Evolutionary conservation across 352 stramenopile genomes (phyloP).

Genomic region (Aphanomyces cochlioides): DNA sequence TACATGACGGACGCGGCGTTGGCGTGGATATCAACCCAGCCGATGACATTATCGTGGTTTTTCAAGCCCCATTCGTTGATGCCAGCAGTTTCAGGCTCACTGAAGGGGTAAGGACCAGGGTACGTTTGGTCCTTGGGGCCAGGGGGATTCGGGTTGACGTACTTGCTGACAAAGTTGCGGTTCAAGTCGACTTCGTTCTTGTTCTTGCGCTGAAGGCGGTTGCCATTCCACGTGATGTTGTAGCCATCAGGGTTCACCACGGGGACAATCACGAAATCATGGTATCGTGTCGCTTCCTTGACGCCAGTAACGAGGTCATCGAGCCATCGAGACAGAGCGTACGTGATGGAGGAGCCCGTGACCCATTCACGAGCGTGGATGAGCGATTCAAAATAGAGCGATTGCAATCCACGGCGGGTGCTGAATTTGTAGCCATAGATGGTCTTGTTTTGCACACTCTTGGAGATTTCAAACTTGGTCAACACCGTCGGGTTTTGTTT

Average conservation of each 20-base stretch:
- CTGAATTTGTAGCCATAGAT: constrained; percentile 38
- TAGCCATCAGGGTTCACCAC: constrained; percentile 40
- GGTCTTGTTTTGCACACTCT: constrained; percentile 29
- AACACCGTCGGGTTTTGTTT: constrained; percentile 28
- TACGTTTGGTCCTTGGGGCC: constrained; percentile 51
- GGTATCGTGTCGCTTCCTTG: constrained; percentile 28
- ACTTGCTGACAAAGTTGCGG: constrained; percentile 63
- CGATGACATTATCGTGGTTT: constrained; percentile 8
- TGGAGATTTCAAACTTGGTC: constrained; percentile 33
- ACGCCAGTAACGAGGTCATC: constrained; percentile 35
- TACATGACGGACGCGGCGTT: constrained; percentile 34
- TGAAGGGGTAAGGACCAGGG: constrained; percentile 52
- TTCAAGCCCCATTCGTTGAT: constrained; percentile 39
- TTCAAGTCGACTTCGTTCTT: constrained; percentile 64
- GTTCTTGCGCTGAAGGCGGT: constrained; percentile 39
- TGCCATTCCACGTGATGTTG: constrained; percentile 30
- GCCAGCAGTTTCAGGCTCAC: constrained; percentile 47
- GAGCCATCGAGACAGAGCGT: constrained; percentile 35
- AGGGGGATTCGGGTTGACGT: constrained; percentile 48
- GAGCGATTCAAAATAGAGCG: constrained; percentile 36
- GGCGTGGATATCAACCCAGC: constrained; percentile 36
- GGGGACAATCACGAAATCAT: constrained; percentile 37
- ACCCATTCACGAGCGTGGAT: constrained; percentile 41
- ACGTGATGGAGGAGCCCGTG: constrained; percentile 35
- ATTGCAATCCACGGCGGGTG: constrained; percentile 39